These are phyloP conservation scores for Saccharomyces jurei DNA, from an alignment of 805 yeast species.

Conservation along the genomic window DNA sequence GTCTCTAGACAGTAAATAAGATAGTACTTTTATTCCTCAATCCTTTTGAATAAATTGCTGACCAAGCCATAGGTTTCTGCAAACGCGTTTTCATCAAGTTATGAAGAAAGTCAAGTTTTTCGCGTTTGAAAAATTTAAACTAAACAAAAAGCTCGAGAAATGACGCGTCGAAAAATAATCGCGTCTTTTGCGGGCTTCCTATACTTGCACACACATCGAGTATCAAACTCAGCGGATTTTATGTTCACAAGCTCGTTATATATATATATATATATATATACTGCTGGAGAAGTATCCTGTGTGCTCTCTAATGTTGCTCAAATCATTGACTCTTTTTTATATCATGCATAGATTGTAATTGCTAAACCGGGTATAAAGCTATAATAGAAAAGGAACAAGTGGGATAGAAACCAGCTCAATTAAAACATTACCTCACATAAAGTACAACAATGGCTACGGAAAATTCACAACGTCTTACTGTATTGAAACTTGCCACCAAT, in stretches of 20 bases:
- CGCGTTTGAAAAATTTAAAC: not conserved
- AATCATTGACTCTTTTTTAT: not conserved
- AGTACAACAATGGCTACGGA: not conserved
- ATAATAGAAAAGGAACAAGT: not conserved
- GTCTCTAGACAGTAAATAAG: not conserved
- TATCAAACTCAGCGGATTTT: not conserved
- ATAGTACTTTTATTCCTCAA: not conserved
- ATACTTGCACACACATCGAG: not conserved
- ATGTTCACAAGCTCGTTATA: not conserved
- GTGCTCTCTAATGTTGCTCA: not conserved
- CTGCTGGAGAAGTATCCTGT: not conserved
- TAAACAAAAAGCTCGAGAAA: not conserved
- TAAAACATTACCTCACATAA: not conserved
- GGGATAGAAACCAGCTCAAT: not conserved
- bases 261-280: not conserved
- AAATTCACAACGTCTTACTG: slow-evolving; percentile 2
- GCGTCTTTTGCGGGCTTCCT: not conserved
- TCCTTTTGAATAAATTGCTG: not conserved
- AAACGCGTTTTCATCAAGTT: not conserved
- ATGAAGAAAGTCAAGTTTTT: not conserved
- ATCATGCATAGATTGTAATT: not conserved
- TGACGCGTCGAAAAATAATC: not conserved
- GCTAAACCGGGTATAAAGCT: not conserved
- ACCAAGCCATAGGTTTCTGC: not conserved
- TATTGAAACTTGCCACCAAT: slow-evolving; percentile 34